Conservation (phyloP, 2,329 filamentous ascomycete genomes). For the Sarocladium brachiariae region DNA sequence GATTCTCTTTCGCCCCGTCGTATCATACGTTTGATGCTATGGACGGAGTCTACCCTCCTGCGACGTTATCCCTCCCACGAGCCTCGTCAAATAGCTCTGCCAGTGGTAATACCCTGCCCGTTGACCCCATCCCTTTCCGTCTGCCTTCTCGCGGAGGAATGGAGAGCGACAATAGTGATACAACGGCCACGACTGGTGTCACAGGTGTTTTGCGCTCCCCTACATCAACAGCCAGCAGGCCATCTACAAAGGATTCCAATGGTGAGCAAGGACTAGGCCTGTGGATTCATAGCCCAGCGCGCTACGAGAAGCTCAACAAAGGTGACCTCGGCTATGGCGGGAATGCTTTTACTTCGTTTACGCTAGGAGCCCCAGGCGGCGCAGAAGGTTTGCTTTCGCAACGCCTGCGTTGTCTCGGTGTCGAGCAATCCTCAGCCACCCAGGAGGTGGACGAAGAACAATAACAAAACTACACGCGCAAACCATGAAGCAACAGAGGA, state of each 20-base stretch:
- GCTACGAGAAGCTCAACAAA: constrained; percentile 62
- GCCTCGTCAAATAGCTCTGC: constrained; percentile 14
- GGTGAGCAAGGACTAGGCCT: background rate
- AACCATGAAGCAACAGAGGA: no score
- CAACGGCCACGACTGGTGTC: constrained; percentile 17
- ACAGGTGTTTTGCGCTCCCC: constrained; percentile 16
- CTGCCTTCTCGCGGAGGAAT: constrained; percentile 24
- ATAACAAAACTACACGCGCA: no score
- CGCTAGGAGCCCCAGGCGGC: constrained; percentile 29
- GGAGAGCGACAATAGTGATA: constrained; percentile 21
- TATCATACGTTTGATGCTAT: constrained; percentile 27
- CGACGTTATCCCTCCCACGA: constrained; percentile 11
- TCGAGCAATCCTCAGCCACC: constrained; percentile 20
- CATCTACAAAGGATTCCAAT: constrained; percentile 28
- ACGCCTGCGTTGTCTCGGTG: constrained; percentile 57
- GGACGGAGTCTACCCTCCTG: constrained; percentile 20
- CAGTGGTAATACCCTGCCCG: constrained; percentile 26
- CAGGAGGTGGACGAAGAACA: background rate
- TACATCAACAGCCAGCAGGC: constrained; percentile 21
- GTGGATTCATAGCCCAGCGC: constrained; percentile 22
- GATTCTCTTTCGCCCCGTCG: constrained; percentile 32
- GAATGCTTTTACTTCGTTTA: constrained; percentile 34
- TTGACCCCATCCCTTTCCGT: constrained; percentile 48
- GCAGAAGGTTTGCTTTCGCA: constrained; percentile 65
- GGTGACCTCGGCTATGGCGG: constrained; percentile 58